Evolutionary conservation across 1,284 basidiomycete genomes (phyloP).

Genomic region (Leccinum ponderosum): DNA sequence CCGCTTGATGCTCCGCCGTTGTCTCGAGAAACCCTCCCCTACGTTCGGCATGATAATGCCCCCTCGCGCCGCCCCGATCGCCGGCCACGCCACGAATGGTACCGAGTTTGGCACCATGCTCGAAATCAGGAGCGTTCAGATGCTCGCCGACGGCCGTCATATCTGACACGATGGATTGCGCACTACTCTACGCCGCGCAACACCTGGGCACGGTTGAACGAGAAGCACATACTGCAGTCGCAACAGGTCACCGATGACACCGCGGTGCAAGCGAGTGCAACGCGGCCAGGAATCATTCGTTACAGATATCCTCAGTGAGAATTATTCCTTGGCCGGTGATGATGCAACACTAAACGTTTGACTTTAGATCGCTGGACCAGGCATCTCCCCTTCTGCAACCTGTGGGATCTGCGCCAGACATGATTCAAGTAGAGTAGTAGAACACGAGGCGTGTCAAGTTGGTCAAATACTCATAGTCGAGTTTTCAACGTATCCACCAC

Average conservation of each 20-base stretch:
- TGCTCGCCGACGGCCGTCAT: slow-evolving; percentile 83
- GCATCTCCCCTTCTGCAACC: slow-evolving; percentile 35
- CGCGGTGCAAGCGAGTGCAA: slow-evolving; percentile 50
- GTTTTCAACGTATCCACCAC: neutral
- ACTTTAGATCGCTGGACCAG: slow-evolving; percentile 28
- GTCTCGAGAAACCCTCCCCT: slow-evolving; percentile 73
- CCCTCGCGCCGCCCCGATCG: slow-evolving; percentile 33
- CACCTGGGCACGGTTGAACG: slow-evolving; percentile 53
- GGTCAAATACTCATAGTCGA: neutral
- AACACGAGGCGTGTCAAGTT: neutral
- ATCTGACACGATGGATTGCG: slow-evolving; percentile 63
- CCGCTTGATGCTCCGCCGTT: slow-evolving; percentile 91
- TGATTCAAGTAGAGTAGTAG: neutral
- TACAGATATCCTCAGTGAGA: slow-evolving; percentile 72
- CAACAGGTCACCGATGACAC: slow-evolving; percentile 45
- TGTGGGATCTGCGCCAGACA: slow-evolving; percentile 19
- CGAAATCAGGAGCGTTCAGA: slow-evolving; percentile 84
- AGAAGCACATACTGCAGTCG: slow-evolving; percentile 54
- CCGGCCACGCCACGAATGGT: slow-evolving; percentile 43
- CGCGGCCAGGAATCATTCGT: slow-evolving; percentile 54
- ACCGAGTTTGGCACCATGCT: slow-evolving; percentile 92
- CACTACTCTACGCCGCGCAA: slow-evolving; percentile 50
- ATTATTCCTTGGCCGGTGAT: neutral
- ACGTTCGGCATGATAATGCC: slow-evolving; percentile 92
- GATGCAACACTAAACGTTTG: neutral